A percentile compares a stretch with the other conserved stretches of the same genome.
These are phyloP conservation scores for Parathielavia appendiculata DNA, from an alignment of 495 filamentous ascomycete genomes.

Conservation along the genomic window DNA sequence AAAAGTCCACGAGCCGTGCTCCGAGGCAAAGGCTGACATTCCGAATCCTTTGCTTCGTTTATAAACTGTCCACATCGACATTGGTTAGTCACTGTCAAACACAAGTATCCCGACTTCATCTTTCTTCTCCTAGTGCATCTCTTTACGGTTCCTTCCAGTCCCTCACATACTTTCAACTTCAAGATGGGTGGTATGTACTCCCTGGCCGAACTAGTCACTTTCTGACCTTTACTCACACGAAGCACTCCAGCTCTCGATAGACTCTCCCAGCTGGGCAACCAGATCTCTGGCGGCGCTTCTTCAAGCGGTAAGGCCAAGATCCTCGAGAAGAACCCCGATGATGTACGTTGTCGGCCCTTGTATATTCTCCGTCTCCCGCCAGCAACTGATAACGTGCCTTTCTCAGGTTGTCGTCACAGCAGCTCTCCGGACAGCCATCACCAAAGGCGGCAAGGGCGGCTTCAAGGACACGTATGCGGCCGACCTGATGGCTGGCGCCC, in stretches of 20 bases:
- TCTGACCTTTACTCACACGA: conserved; percentile 9
- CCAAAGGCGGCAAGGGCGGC: conserved; percentile 83
- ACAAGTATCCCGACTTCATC: not conserved
- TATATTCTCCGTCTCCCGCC: not conserved
- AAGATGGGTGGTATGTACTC: conserved; percentile 33
- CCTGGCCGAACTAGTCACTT: not conserved
- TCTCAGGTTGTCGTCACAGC: conserved; percentile 80
- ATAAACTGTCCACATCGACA: not conserved
- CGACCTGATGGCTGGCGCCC: conserved; percentile 79
- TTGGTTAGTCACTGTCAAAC: not conserved
- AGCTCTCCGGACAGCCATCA: conserved; percentile 85
- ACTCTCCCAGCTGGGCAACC: conserved; percentile 43
- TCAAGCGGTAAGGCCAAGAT: conserved; percentile 42
- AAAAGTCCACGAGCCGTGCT: conserved; percentile 2
- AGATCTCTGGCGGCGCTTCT: conserved; percentile 37
- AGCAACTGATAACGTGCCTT: not conserved
- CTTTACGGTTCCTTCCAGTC: not conserved
- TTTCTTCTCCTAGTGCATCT: not conserved
- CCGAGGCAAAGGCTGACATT: conserved; percentile 12
- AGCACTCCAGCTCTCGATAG: conserved; percentile 39
- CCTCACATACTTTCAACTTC: conserved; percentile 10
- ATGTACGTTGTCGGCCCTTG: conserved; percentile 35
- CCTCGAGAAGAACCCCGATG: conserved; percentile 48
- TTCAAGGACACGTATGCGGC: conserved; percentile 91
- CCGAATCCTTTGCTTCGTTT: not conserved